Base-by-base conservation (phyloP, 2,329 filamentous ascomycete genomes). In the Aspergillus vadensis region DNA sequence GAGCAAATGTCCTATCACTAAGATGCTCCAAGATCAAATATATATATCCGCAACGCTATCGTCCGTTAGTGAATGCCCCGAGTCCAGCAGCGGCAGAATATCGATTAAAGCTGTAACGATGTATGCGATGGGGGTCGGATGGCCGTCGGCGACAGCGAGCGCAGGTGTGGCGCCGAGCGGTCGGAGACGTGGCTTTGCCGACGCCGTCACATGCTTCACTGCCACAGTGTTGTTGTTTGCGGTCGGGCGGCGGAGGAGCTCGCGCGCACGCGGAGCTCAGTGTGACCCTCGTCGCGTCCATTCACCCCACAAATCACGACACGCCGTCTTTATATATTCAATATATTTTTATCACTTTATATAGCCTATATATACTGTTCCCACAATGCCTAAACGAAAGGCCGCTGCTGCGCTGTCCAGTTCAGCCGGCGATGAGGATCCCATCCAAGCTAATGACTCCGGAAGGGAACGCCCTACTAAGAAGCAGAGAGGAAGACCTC, bases 371-470 rank as follows among this genome's bases (percentile, higher is more conserved):
- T 51, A 56, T 59, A 57, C 53, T 2, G 12, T 44, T 7, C 25
- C 12, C 30, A 17, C 41, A 57, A 79, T 79, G 76, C 74, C 77
- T 9, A 79, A 79, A 64, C 67, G 76, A 49, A 80, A 80, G 62
- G 75, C 72, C 7, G 63, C 72, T 14, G 69, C 78, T 36, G 79
- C 77, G 57, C 64, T 83, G 15, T 81, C 81, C 36, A 77, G 76
- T 9, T 66, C 83, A 21, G 67, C 82, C 9, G 81, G 84, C 41
- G 74, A 74, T 63, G 78, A 81, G 38, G 77, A 79, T 56, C 64
- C 74, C 7, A 70, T 72, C 60, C 68, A 74, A 63, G 63, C 73
- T n/a, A 68, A 70, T 58, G 68, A 72, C 55, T 69, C 70, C 58
- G 49, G 72, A 67, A 71, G 41, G 58, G 67, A 77, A 66, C 73